A percentile compares a stretch with the other conserved stretches of the same genome.
Evolutionary conservation across 441 rosid species (phyloP).

Genomic region (Syzygium syzygioides): DNA sequence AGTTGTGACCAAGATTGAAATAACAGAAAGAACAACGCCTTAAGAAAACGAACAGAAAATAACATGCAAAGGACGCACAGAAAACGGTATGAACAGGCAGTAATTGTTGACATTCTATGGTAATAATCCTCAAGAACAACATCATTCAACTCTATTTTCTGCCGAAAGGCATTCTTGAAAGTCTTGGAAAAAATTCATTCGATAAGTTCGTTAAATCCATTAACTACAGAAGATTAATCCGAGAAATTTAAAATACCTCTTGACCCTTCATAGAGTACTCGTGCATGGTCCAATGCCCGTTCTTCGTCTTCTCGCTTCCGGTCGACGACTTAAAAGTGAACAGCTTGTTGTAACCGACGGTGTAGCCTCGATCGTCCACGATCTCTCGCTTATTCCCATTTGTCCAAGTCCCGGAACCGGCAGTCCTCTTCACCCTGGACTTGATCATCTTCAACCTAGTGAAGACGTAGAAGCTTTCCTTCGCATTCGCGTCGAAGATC

Average conservation of each 20-base stretch:
- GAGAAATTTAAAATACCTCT: background rate
- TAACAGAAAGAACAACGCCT: background rate
- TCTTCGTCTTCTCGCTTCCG: background rate
- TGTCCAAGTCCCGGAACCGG: background rate
- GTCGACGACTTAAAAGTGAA: background rate
- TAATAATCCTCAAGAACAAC: background rate
- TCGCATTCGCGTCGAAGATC: background rate
- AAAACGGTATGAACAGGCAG: background rate
- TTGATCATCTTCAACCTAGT: background rate
- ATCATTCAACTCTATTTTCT: background rate
- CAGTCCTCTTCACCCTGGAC: background rate
- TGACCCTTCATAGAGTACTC: background rate
- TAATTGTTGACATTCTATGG: background rate
- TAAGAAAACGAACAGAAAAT: background rate
- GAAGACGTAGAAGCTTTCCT: background rate
- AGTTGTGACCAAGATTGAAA: background rate
- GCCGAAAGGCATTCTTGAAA: background rate
- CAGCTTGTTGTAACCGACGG: background rate
- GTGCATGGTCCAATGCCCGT: background rate
- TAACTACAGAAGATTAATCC: background rate
- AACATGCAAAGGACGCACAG: background rate
- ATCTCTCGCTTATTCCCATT: background rate
- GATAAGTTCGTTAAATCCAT: background rate
- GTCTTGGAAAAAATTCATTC: background rate
- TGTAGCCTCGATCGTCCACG: background rate